Base-by-base conservation (phyloP, 331 rosid genomes). In the Malus hybrid region DNA sequence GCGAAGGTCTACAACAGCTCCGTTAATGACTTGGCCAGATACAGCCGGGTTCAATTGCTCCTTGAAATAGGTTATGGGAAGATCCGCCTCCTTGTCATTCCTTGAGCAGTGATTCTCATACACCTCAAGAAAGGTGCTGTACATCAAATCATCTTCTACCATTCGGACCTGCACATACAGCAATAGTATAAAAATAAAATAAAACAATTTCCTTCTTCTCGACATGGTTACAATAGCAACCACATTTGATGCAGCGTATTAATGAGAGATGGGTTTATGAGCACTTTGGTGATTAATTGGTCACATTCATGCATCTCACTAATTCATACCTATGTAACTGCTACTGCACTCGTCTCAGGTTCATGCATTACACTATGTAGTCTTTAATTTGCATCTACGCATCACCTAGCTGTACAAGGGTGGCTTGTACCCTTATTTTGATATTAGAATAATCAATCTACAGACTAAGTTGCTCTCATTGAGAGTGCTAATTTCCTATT, bases 141-240 rank as follows among this genome's bases (percentile, higher is more conserved):
- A 95, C 99, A 95, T 89, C 83, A 95, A 83, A 87, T 95, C 99
- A 82, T 95, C 99, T 85, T 95, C 99, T 63, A 95, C 99, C 99
- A 95, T 88, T 79, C 98, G 99, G 55, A 95, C 99, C 99, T 95
- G 84, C 34, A 68, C 73, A 83, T 39, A 65, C 48, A 83, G 72
- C 27, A 46, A 61, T 39, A 10, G 46, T 39, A 39, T 39, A 0
- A 39, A 9, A 39, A 34, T 1, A 34, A 36, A 39, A 28, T 28
- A 39, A 39, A 39, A 39, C 44, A 39, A 39, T 9, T 39, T 57
- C 13, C 27, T 57, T 57, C 20, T 57, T 57, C 63, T 57, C 4
- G 10, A 6, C 57, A 31, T 59, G 44, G 19, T 69, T 70, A 71
- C 31, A 71, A 71, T 19, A 22, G 46, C 15, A 16, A 16, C 46